These are phyloP conservation scores for Coccomyxa sp. DNA, from an alignment of 139 green algal genomes.

Conservation along the genomic window DNA sequence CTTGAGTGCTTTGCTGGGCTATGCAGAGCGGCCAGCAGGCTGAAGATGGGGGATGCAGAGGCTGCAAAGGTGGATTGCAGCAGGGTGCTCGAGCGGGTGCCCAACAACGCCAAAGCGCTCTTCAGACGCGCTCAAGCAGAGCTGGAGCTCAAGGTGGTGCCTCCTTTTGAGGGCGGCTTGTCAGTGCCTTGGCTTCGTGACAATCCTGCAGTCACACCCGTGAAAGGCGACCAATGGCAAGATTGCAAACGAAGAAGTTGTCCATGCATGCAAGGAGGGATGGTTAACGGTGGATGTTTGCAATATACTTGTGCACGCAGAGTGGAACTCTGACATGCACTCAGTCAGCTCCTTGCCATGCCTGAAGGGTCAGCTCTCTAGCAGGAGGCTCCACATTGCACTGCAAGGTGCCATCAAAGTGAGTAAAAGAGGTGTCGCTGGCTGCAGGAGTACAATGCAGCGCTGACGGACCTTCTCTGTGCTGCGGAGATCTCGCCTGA, in stretches of 20 bases:
- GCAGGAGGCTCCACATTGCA: background rate
- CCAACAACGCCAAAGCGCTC: constrained; percentile 33
- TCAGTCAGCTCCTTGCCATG: background rate
- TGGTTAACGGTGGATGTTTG: background rate
- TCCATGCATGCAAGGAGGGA: background rate
- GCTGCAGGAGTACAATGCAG: constrained; percentile 20
- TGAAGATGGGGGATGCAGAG: constrained; percentile 27
- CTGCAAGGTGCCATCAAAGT: background rate
- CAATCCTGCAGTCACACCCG: background rate
- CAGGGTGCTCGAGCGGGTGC: constrained; percentile 28
- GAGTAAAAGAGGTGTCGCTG: background rate
- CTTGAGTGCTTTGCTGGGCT: background rate
- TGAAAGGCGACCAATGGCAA: background rate
- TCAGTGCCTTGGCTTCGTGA: background rate
- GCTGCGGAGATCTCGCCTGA: constrained; percentile 19
- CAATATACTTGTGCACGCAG: background rate
- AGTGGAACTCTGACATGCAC: background rate
- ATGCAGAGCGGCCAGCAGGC: constrained; percentile 21
- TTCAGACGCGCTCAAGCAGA: constrained; percentile 32
- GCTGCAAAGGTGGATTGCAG: constrained; percentile 22
- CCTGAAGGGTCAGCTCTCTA: background rate
- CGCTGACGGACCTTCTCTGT: constrained; percentile 18
- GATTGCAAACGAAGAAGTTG: background rate
- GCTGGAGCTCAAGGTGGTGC: constrained; percentile 23
- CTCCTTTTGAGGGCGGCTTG: background rate